A percentile compares a stretch with the other conserved stretches of the same genome.
Conservation (phyloP, 225 moss, liverwort and hornwort genomes). For the Thuidium tamariscinum region DNA sequence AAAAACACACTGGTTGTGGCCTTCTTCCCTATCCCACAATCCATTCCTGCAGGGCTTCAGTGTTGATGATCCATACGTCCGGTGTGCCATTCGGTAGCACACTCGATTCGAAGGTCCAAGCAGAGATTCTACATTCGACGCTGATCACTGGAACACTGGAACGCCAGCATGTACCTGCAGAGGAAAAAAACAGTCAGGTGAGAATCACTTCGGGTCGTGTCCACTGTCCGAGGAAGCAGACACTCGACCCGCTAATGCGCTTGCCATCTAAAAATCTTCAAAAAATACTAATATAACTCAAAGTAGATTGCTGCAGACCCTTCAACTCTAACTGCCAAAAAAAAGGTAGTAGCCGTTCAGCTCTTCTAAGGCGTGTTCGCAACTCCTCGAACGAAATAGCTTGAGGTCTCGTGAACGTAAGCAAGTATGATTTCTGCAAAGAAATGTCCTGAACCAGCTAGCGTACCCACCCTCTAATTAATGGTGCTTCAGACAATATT, state of each 20-base stretch:
- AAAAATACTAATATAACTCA: not conserved
- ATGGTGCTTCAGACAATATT: not conserved
- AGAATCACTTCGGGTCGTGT: not conserved
- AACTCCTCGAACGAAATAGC: not conserved
- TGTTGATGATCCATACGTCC: not conserved
- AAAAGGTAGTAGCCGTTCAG: not conserved
- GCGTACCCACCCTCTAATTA: not conserved
- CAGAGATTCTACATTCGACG: not conserved
- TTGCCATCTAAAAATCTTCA: not conserved
- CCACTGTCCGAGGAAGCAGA: not conserved
- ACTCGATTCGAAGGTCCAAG: not conserved
- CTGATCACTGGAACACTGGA: not conserved
- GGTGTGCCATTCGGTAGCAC: not conserved
- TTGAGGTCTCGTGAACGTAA: not conserved
- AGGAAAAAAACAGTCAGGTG: not conserved
- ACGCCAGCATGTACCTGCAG: not conserved
- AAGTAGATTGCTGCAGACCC: not conserved
- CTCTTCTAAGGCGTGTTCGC: not conserved
- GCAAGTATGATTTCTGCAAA: not conserved
- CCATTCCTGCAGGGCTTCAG: conserved; percentile 4
- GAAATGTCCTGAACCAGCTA: not conserved
- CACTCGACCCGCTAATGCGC: not conserved
- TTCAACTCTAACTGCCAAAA: too few species aligned
- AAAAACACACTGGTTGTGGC: not conserved
- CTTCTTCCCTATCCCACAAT: not conserved